Evolutionary conservation across 2,329 filamentous ascomycete genomes (phyloP).

Genomic region (Endothia cerciana): DNA sequence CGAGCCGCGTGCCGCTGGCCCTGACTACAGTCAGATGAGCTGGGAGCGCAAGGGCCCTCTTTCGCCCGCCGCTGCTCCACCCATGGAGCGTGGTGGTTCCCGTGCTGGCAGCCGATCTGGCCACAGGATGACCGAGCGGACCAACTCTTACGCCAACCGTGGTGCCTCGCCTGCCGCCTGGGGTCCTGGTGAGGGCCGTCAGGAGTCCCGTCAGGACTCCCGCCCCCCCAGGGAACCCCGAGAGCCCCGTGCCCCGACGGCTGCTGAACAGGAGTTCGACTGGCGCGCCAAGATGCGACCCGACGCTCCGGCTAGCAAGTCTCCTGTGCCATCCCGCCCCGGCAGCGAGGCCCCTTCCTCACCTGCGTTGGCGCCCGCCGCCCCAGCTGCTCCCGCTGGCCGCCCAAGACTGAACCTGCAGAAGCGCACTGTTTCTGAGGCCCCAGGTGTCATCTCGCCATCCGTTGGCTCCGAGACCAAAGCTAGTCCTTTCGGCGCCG

Average conservation of each 20-base stretch:
- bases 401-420: conserved; percentile 85
- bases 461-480: conserved; percentile 70
- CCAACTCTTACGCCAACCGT: conserved; percentile 63
- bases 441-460: conserved; percentile 53
- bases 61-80: conserved; percentile 61
- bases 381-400: conserved; percentile 55
- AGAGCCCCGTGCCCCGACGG: conserved; percentile 73
- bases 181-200: conserved; percentile 68
- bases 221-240: conserved; percentile 66
- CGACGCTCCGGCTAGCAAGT: conserved; percentile 63
- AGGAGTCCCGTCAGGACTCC: conserved; percentile 64
- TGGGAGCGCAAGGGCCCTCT: conserved; percentile 96
- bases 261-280: conserved; percentile 89
- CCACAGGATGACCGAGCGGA: conserved; percentile 54
- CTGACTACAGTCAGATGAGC: conserved; percentile 48
- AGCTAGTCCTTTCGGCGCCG: conserved; percentile 90
- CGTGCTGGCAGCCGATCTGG: conserved; percentile 60
- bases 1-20: conserved; percentile 26
- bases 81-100: conserved; percentile 52
- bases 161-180: conserved; percentile 72
- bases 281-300: conserved; percentile 93
- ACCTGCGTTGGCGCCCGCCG: conserved; percentile 56
- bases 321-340: conserved; percentile 70
- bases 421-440: conserved; percentile 89
- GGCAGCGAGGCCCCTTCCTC: conserved; percentile 77